Conservation (phyloP, 345 rosid species). For the Eucalyptus shirleyi region DNA sequence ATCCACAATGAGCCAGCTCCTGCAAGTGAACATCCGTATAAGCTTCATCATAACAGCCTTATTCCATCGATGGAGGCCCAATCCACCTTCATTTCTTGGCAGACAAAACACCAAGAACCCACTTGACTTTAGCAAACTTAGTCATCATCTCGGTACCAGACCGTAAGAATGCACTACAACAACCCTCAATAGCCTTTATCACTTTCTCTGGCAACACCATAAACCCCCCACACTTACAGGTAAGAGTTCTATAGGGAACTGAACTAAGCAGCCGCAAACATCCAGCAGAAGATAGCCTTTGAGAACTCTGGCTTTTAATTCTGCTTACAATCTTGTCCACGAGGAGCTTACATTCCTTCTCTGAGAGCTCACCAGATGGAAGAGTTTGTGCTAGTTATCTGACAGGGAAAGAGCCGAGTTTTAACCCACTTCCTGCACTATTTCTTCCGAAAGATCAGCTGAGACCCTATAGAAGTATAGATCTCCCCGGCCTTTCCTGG, state of each 20-base stretch:
- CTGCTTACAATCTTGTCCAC: neutral
- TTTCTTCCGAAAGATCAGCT: neutral
- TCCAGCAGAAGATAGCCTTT: neutral
- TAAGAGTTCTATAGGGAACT: neutral
- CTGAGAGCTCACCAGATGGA: neutral
- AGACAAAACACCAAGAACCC: neutral
- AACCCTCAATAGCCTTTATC: neutral
- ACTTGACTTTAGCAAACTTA: neutral
- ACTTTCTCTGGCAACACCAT: neutral
- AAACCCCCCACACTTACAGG: neutral
- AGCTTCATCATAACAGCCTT: neutral
- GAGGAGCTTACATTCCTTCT: neutral
- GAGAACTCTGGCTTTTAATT: neutral
- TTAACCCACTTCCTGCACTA: neutral
- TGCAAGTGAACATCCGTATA: too few relatives aligned
- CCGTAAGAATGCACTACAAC: neutral
- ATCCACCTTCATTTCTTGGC: neutral
- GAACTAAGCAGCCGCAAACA: neutral
- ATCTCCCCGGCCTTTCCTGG: neutral
- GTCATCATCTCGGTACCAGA: neutral
- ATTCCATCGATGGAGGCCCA: neutral
- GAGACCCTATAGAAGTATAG: neutral
- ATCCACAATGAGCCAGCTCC: neutral
- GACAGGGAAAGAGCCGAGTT: neutral
- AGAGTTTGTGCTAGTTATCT: neutral